Base-by-base conservation (phyloP, 1,284 basidiomycete species). In the Bondarzewia mesenterica region DNA sequence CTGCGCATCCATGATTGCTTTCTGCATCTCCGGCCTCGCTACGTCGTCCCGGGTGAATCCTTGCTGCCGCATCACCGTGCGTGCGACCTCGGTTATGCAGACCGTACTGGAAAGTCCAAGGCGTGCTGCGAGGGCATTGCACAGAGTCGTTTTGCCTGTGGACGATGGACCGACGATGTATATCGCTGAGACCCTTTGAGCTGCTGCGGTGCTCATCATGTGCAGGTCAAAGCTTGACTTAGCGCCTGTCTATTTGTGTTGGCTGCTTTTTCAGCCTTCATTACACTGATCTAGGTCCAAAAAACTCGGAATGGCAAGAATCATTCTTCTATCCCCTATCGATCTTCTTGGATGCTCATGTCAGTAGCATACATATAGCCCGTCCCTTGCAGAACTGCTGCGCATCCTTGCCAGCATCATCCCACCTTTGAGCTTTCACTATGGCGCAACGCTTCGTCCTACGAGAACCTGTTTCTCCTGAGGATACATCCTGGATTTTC, bases 121-220 rank as follows among this genome's bases (percentile, higher is more conserved):
- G 41, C 64, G 64, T 43, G 65, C 52, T 2, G 69, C 69, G 1
- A 82, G 58, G 4, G 77, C 76, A 42, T 71, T 63, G 60, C 78
- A 81, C 2, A 83, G 68, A 0, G 80, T 82, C 22, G 81, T 80
- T 62, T 83, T 84, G 16, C 80, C 80, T 7, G 75, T 78, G 10
- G 80, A 81, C 58, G 80, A 78, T 36, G 81, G 78, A 3, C 80
- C 81, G 27, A 82, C 63, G 38, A 83, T 59, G 55, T 71, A 67
- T 22, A 65, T 50, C 4, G 59, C 57, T 4, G 21, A 50, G 50
- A 44, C 29, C 38, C n/a, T 32, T 6, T 5, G 1, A 7, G 29
- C 10, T 10, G 3, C 29, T 32, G 29, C 6, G n/a, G 29, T 12
- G 29, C 29, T 32, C 29, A 32, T 32, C 29, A 32, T 32, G 29